Evolutionary conservation across 2,329 filamentous ascomycete genomes (phyloP).

Genomic region (Penicillium paneum): DNA sequence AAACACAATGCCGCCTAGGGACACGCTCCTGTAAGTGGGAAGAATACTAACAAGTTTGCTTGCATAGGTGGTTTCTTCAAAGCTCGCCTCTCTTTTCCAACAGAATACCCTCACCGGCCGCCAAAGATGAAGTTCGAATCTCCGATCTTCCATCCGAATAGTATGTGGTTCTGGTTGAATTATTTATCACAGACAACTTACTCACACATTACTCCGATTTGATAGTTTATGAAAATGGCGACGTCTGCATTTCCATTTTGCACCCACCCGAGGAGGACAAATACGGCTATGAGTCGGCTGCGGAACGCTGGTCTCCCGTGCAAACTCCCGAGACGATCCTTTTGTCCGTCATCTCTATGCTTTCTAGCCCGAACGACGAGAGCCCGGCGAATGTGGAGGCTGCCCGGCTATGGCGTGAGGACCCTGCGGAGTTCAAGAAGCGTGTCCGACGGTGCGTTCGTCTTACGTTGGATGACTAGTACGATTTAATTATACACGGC

Average conservation of each 20-base stretch:
- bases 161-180: slow-evolving; percentile 40
- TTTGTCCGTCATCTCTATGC: slow-evolving; percentile 85
- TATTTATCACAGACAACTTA: not conserved
- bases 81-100: slow-evolving; percentile 77
- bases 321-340: slow-evolving; percentile 94
- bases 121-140: slow-evolving; percentile 83
- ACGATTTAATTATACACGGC: not conserved
- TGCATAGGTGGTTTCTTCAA: slow-evolving; percentile 82
- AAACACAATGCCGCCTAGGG: not conserved
- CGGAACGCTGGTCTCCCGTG: slow-evolving; percentile 91
- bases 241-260: slow-evolving; percentile 94
- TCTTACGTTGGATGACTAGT: slow-evolving; percentile 68
- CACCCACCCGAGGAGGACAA: slow-evolving; percentile 93
- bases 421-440: slow-evolving; percentile 73
- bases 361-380: slow-evolving; percentile 91
- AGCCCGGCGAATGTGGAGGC: slow-evolving; percentile 94
- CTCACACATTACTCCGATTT: not conserved
- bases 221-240: slow-evolving; percentile 73
- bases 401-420: slow-evolving; percentile 80
- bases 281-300: slow-evolving; percentile 86
- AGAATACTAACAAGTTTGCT: not conserved
- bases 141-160: slow-evolving; percentile 91
- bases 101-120: slow-evolving; percentile 80
- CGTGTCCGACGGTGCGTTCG: slow-evolving; percentile 74
- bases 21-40: not conserved